A percentile compares a stretch with the other conserved stretches of the same genome.
Conservation (phyloP, 805 yeast genomes). For the Cyberlindnera amylophila region DNA sequence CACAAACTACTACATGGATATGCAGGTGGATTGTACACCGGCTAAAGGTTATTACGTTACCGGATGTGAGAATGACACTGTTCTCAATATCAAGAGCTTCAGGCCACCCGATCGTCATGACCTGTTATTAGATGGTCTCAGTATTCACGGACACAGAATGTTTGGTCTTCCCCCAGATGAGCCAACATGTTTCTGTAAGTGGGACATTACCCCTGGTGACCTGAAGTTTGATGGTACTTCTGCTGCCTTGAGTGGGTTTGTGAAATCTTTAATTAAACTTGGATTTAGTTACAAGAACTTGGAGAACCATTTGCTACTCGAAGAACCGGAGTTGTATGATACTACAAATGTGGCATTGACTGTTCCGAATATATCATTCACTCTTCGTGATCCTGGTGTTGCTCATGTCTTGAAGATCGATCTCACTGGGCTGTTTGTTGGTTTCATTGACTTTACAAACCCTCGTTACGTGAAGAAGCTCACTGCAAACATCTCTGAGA, state of each 20-base stretch:
- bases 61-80: constrained; percentile 7
- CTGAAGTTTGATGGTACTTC: constrained; percentile 51
- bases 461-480: constrained; percentile 54
- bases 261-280: constrained; percentile 42
- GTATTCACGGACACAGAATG: constrained; percentile 84
- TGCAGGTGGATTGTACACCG: constrained; percentile 72
- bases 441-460: constrained; percentile 69
- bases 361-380: constrained; percentile 44
- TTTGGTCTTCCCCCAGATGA: constrained; percentile 89
- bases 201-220: constrained; percentile 76
- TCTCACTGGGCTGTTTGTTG: constrained; percentile 32
- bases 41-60: constrained; percentile 34
- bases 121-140: constrained; percentile 52
- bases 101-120: constrained; percentile 27
- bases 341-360: constrained; percentile 60
- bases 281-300: constrained; percentile 64
- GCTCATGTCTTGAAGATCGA: constrained; percentile 25
- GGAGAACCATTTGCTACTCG: constrained; percentile 68
- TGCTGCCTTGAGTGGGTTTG: constrained; percentile 40
- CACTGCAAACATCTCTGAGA: constrained; percentile 45
- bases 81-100: constrained; percentile 16
- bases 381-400: constrained; percentile 33
- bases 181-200: constrained; percentile 83
- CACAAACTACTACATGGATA: constrained; percentile 89
- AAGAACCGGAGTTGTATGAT: constrained; percentile 58